A percentile compares a stretch with the other conserved stretches of the same genome.
Evolutionary conservation across 2,329 filamentous ascomycete species (phyloP).

Genomic region (Exophiala sp.): DNA sequence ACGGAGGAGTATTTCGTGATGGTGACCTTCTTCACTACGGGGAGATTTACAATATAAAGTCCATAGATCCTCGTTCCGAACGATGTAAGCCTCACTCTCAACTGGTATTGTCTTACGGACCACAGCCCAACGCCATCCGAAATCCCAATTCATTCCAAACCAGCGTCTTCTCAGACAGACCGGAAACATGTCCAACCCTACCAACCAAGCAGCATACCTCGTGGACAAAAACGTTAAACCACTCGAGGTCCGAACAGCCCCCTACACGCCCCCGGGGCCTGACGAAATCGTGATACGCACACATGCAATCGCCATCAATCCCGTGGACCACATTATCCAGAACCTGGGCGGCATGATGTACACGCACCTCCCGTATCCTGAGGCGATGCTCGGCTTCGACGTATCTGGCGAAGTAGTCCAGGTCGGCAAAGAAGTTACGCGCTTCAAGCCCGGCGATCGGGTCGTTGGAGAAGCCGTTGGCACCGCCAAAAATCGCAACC

Average conservation of each 20-base stretch:
- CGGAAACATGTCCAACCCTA: conserved; percentile 6
- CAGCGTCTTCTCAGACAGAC: too few species aligned
- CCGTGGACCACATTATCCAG: conserved; percentile 37
- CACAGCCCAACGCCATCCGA: too few species aligned
- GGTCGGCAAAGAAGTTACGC: conserved; percentile 44
- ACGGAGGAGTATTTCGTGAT: too few species aligned
- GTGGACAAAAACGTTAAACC: conserved; percentile 12
- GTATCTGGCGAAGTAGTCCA: conserved; percentile 47
- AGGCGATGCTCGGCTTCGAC: conserved; percentile 40
- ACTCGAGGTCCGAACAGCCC: conserved; percentile 24
- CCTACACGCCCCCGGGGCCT: conserved; percentile 14
- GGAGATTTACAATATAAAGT: too few species aligned
- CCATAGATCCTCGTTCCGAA: too few species aligned
- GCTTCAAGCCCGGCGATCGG: conserved; percentile 45
- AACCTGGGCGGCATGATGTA: conserved; percentile 24
- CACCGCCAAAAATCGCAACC: conserved; percentile 20
- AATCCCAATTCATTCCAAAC: too few species aligned
- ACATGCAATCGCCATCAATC: conserved; percentile 30
- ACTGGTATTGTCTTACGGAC: too few species aligned
- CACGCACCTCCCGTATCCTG: conserved; percentile 34
- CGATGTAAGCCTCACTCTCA: too few species aligned
- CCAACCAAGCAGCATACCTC: conserved; percentile 27
- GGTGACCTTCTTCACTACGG: too few species aligned
- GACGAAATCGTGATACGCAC: conserved; percentile 30
- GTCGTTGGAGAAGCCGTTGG: conserved; percentile 35